phyloP scores from a whole-genome alignment of 768 basidiomycete genomes.

The Fistulinella prunicolor region DNA sequence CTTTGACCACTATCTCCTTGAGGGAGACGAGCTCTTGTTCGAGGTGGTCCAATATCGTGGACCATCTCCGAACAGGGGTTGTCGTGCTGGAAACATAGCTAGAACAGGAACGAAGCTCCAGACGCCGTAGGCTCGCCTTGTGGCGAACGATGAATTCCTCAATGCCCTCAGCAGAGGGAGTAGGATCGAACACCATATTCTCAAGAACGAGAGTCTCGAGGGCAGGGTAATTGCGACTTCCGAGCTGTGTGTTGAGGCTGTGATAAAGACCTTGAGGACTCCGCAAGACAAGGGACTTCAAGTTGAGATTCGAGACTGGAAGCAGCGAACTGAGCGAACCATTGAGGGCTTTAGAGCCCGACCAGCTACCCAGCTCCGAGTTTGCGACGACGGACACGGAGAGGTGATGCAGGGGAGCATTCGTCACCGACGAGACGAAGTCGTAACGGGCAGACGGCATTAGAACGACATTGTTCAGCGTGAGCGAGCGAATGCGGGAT shows the following conservation, averaged over 20 bases:
- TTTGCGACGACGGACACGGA: constrained; percentile 32
- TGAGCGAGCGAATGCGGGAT: constrained; percentile 19
- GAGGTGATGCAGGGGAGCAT: constrained; percentile 29
- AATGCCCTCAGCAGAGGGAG: constrained; percentile 18
- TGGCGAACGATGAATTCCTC: constrained; percentile 33
- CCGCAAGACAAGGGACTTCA: constrained; percentile 24
- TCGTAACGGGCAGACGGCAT: constrained; percentile 26
- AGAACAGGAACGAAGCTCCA: constrained; percentile 26
- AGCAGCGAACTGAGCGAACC: constrained; percentile 25
- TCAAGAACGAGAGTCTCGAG: constrained; percentile 29
- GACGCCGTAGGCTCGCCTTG: constrained; percentile 22
- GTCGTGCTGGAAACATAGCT: constrained; percentile 22
- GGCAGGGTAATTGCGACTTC: constrained; percentile 21
- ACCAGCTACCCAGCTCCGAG: constrained; percentile 29
- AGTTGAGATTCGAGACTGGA: constrained; percentile 16
- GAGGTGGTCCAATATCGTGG: constrained; percentile 26
- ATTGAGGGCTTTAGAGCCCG: constrained; percentile 30
- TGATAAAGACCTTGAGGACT: constrained; percentile 31
- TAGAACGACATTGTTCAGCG: constrained; percentile 25
- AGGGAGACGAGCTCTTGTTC: constrained; percentile 22
- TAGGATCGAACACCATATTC: constrained; percentile 29
- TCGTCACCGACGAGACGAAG: constrained; percentile 23
- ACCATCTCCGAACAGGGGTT: constrained; percentile 24
- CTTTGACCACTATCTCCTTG: constrained; percentile 20
- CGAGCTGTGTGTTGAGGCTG: constrained; percentile 23